These are phyloP conservation scores for Beauveria varroae DNA, from an alignment of 2,329 filamentous ascomycete genomes.

Conservation along the genomic window DNA sequence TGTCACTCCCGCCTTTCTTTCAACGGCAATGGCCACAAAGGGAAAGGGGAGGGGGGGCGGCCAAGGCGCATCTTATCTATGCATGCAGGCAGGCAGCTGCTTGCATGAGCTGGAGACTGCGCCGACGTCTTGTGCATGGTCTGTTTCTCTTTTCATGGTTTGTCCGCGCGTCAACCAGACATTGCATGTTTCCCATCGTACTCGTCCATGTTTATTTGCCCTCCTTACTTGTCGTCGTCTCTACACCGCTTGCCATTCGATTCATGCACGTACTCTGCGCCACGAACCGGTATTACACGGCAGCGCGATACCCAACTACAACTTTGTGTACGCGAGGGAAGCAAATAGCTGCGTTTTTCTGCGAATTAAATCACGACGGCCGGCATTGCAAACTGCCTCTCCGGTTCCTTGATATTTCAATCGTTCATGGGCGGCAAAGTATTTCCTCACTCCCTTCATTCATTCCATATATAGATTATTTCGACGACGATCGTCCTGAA, in stretches of 20 bases:
- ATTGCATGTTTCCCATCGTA: neutral
- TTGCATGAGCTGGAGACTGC: neutral
- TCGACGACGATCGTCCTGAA: too few relatives aligned
- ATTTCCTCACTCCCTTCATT: too few relatives aligned
- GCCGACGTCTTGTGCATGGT: neutral
- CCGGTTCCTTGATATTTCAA: too few relatives aligned
- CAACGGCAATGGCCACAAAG: too few relatives aligned
- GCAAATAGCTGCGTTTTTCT: too few relatives aligned
- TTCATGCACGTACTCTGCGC: neutral
- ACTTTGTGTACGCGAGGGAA: neutral
- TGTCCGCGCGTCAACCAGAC: neutral
- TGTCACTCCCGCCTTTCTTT: too few relatives aligned
- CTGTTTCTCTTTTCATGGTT: neutral
- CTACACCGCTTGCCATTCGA: neutral
- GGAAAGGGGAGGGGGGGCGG: too few relatives aligned
- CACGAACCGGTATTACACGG: neutral
- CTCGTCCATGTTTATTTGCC: neutral
- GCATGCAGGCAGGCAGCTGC: neutral
- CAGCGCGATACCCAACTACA: neutral
- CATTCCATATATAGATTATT: too few relatives aligned
- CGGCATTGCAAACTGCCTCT: too few relatives aligned
- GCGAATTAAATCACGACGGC: too few relatives aligned
- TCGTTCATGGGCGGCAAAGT: too few relatives aligned
- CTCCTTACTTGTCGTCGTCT: neutral
- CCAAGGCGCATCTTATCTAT: neutral